Evolutionary conservation across 768 basidiomycete genomes (phyloP).

Genomic region (Termitomyces sp.): DNA sequence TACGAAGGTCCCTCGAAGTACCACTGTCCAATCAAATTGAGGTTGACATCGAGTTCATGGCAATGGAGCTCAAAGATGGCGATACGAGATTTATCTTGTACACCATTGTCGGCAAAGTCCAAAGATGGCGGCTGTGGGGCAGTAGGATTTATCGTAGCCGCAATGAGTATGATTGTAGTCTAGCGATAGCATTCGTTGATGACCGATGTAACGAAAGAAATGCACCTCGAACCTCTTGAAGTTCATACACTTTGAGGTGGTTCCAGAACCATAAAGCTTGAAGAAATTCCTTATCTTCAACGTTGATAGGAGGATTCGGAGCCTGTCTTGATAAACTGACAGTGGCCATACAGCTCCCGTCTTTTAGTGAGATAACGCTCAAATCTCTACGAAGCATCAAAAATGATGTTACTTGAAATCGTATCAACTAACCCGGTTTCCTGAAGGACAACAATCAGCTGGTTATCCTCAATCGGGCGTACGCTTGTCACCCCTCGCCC

Average conservation of each 20-base stretch:
- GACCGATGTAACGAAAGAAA: not conserved
- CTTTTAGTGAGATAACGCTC: conserved; percentile 46
- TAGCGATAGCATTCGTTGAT: conserved; percentile 16
- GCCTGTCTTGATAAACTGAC: conserved; percentile 22
- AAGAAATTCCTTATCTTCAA: conserved; percentile 26
- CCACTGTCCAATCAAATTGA: conserved; percentile 53
- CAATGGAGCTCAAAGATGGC: conserved; percentile 33
- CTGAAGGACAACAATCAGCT: conserved; percentile 49
- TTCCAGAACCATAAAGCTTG: conserved; percentile 41
- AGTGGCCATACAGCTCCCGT: conserved; percentile 34
- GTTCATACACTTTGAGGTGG: conserved; percentile 26
- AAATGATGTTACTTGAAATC: conserved; percentile 1
- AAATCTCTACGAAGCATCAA: conserved; percentile 37
- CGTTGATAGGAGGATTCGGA: conserved; percentile 21
- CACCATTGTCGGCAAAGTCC: conserved; percentile 25
- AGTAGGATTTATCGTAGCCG: conserved; percentile 37
- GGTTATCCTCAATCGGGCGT: conserved; percentile 33
- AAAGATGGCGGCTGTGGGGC: conserved; percentile 22
- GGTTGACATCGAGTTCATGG: conserved; percentile 23
- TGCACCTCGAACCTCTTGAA: conserved; percentile 33
- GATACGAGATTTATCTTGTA: conserved; percentile 32
- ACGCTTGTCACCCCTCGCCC: conserved; percentile 41
- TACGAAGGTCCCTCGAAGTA: conserved; percentile 40
- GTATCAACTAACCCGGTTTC: conserved; percentile 53
- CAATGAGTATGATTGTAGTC: conserved; percentile 39